phyloP scores from a whole-genome alignment of 176 grass and related monocot genomes.

The Urochloa ruziziensis region DNA sequence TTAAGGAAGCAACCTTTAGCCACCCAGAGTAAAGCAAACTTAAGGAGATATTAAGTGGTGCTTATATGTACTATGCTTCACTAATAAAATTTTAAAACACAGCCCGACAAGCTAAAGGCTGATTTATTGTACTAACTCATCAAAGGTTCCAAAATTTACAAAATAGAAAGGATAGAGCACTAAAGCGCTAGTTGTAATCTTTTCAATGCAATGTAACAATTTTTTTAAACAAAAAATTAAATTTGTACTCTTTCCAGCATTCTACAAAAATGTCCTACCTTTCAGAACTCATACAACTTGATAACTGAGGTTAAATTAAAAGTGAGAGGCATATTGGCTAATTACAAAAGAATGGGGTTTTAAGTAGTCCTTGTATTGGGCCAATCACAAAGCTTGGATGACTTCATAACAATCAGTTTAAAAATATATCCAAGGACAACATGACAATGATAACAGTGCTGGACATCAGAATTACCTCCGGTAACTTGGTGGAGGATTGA shows the following conservation, averaged over 20 bases:
- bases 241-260: neutral
- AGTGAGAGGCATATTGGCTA: neutral
- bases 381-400: neutral
- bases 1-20: neutral
- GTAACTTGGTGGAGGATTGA: slow-evolving; percentile 95
- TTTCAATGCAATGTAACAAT: neutral
- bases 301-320: neutral
- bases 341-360: neutral
- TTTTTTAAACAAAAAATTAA: neutral
- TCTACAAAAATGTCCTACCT: neutral
- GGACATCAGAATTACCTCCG: slow-evolving; percentile 59
- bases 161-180: neutral
- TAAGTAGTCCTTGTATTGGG: neutral
- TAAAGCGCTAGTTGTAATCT: neutral
- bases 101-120: neutral
- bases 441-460: neutral
- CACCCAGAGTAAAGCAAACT: neutral
- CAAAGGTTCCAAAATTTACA: neutral
- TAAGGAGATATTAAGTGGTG: neutral
- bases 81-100: neutral
- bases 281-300: neutral
- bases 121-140: neutral
- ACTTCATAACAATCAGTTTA: neutral
- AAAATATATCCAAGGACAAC: neutral
- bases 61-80: neutral